phyloP scores from a whole-genome alignment of 305 asterid species.

The Coffea humblotiana region DNA sequence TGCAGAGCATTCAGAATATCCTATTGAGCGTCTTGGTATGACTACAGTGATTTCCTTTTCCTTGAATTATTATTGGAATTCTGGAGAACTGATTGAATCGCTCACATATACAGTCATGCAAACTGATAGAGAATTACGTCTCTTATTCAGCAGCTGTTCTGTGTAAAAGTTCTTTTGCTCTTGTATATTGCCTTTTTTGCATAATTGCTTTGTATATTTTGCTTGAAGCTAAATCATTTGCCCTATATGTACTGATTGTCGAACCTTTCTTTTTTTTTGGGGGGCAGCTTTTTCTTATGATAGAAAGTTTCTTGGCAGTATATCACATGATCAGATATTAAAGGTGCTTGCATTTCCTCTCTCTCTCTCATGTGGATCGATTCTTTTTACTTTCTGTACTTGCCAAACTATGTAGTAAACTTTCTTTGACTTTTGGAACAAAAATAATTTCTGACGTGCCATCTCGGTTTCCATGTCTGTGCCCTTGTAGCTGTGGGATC shows the following conservation, averaged over 20 bases:
- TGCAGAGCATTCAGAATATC: slow-evolving; percentile 84
- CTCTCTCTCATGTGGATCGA: slow-evolving; percentile 2
- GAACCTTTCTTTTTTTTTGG: slow-evolving; percentile 10
- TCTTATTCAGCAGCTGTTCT: not conserved
- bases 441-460: not conserved
- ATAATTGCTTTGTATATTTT: not conserved
- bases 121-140: not conserved
- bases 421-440: not conserved
- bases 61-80: not conserved
- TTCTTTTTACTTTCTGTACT: not conserved
- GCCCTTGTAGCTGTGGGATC: slow-evolving; percentile 62
- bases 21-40: slow-evolving; percentile 93
- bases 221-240: not conserved
- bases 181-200: not conserved
- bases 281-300: slow-evolving; percentile 81
- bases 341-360: slow-evolving; percentile 44
- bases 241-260: not conserved
- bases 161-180: not conserved
- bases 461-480: not conserved
- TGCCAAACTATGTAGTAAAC: not conserved
- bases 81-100: not conserved
- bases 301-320: slow-evolving; percentile 83
- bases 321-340: slow-evolving; percentile 79
- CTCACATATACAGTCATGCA: not conserved
- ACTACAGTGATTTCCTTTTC: slow-evolving; percentile 9